A percentile compares a stretch with the other conserved stretches of the same genome.
Evolutionary conservation across 2,329 filamentous ascomycete species (phyloP).

Genomic region (Annulohypoxylon truncatum): DNA sequence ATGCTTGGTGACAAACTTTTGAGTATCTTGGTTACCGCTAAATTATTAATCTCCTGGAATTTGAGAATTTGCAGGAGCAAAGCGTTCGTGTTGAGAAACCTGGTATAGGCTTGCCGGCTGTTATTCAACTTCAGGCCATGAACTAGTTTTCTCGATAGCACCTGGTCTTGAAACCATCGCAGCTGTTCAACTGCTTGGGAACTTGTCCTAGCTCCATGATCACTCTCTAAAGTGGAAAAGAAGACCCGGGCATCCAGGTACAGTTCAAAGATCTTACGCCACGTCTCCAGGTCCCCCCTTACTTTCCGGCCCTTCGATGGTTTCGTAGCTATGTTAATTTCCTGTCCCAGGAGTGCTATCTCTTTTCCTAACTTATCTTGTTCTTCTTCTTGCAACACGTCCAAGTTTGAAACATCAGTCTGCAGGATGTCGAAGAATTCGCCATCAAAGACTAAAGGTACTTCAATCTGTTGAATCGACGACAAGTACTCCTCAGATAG

Average conservation of each 20-base stretch:
- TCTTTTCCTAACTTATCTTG: constrained; percentile 70
- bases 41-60: constrained; percentile 86
- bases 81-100: constrained; percentile 79
- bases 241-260: constrained; percentile 85
- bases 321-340: constrained; percentile 72
- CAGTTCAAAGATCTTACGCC: constrained; percentile 84
- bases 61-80: constrained; percentile 82
- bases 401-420: constrained; percentile 75
- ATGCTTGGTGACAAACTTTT: constrained; percentile 70
- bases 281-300: constrained; percentile 74
- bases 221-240: constrained; percentile 79
- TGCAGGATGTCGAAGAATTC: constrained; percentile 84
- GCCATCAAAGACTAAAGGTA: constrained; percentile 80
- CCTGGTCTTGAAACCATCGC: constrained; percentile 76
- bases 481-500: constrained; percentile 4
- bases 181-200: constrained; percentile 74
- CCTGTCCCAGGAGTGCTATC: constrained; percentile 72
- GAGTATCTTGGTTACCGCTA: constrained; percentile 83
- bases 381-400: constrained; percentile 74
- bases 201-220: constrained; percentile 75
- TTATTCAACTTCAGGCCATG: constrained; percentile 73
- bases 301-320: constrained; percentile 71
- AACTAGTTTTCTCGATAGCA: constrained; percentile 69
- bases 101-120: constrained; percentile 72
- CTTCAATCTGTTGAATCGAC: constrained; percentile 65